A percentile compares a stretch with the other conserved stretches of the same genome.
These are phyloP conservation scores for Cupressus sempervirens DNA, from an alignment of 75 land plant species.

Conservation along the genomic window DNA sequence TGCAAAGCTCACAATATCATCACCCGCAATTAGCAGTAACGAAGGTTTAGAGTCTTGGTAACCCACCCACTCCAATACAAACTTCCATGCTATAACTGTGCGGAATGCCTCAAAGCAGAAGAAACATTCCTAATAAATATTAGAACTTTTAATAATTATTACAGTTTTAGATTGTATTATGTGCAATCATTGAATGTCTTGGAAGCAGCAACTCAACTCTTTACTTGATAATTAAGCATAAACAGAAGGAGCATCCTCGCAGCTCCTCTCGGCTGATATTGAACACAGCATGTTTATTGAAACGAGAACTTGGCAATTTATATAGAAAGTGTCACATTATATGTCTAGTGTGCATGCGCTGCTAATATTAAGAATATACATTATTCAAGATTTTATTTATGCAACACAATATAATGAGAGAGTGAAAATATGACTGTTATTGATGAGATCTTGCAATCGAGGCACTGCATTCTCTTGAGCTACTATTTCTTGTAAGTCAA, in stretches of 20 bases:
- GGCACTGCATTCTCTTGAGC: conserved; percentile 80
- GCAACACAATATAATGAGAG: not conserved
- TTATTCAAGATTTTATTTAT: not conserved
- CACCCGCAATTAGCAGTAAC: too few relatives aligned
- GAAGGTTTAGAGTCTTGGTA: too few relatives aligned
- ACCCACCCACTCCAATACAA: too few relatives aligned
- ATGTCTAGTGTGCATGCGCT: conserved; percentile 70
- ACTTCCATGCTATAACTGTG: too few relatives aligned
- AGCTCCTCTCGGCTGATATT: conserved; percentile 89
- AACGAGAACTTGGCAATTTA: conserved; percentile 84
- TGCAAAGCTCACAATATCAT: too few relatives aligned
- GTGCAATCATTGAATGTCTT: conserved; percentile 36
- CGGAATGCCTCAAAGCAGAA: not conserved
- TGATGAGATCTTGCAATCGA: conserved; percentile 82
- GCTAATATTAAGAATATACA: not conserved
- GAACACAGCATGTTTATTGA: conserved; percentile 77
- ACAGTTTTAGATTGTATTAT: not conserved
- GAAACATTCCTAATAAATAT: not conserved
- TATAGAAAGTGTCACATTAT: conserved; percentile 82
- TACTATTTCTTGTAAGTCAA: conserved; percentile 80
- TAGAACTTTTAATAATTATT: not conserved
- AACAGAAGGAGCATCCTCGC: conserved; percentile 92
- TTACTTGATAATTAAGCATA: conserved; percentile 67
- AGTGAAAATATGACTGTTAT: not conserved
- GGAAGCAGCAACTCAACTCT: conserved; percentile 71